Conservation (phyloP, 2,329 filamentous ascomycete species). For the Diplodia sapinea region DNA sequence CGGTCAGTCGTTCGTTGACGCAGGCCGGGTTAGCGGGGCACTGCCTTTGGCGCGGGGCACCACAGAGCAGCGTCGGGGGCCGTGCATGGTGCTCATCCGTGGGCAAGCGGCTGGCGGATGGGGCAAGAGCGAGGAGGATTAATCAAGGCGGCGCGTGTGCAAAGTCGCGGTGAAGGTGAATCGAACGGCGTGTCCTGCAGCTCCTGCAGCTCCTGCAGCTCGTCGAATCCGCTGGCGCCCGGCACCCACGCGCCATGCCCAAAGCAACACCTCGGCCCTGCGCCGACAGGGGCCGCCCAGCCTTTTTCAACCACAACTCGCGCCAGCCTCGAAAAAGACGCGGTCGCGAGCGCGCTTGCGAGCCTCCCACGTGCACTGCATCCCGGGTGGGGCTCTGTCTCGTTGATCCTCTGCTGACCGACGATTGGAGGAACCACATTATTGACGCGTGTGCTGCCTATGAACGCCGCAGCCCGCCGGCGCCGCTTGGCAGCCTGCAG, state of each 20-base stretch:
- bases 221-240: constrained; percentile 16
- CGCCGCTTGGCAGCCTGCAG: constrained; percentile 7
- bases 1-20: neutral
- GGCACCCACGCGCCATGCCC: neutral
- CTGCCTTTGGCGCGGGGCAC: constrained; percentile 12
- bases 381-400: neutral
- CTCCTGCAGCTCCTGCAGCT: neutral
- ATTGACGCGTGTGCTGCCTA: neutral
- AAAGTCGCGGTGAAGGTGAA: constrained; percentile 23
- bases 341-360: neutral
- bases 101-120: constrained; percentile 3
- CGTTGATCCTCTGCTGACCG: neutral
- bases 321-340: neutral
- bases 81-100: constrained; percentile 4
- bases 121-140: constrained; percentile 3
- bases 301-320: constrained; percentile 3
- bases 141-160: constrained; percentile 12
- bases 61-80: neutral
- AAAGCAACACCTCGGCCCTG: constrained; percentile 8
- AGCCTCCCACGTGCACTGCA: constrained; percentile 1
- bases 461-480: neutral
- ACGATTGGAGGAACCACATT: constrained; percentile 6
- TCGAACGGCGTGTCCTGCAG: constrained; percentile 8
- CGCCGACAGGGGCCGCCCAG: constrained; percentile 16
- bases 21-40: constrained; percentile 6